Percentiles rank a stretch among this genome's conserved stretches.
Conservation (phyloP, 306 rosid genomes). For the Heteromeles arbutifolia region DNA sequence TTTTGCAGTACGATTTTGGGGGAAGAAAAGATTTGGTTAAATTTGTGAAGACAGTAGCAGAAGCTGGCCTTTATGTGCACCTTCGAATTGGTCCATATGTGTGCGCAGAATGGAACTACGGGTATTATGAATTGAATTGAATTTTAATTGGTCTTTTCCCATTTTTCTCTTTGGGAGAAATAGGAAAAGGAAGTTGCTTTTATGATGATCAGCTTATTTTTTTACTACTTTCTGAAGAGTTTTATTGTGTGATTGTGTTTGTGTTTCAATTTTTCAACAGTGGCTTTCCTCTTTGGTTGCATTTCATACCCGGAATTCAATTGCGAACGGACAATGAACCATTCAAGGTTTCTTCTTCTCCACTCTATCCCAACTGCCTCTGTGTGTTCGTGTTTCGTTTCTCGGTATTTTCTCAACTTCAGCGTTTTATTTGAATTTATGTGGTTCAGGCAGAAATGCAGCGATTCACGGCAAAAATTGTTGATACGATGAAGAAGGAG, state of each 20-base stretch:
- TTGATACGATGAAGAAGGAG: constrained; percentile 77
- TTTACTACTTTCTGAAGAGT: neutral
- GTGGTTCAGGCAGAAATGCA: constrained; percentile 80
- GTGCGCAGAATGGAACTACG: constrained; percentile 98
- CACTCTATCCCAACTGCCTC: neutral
- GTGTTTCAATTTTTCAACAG: constrained; percentile 34
- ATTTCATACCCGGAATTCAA: constrained; percentile 67
- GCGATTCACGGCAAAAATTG: constrained; percentile 75
- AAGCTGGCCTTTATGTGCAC: constrained; percentile 74
- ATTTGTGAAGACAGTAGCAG: constrained; percentile 75
- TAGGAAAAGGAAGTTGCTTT: neutral
- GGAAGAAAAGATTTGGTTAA: constrained; percentile 70
- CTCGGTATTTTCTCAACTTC: neutral
- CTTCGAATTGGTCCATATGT: constrained; percentile 94
- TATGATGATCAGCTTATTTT: neutral
- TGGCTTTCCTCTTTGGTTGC: constrained; percentile 92
- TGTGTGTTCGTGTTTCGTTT: neutral
- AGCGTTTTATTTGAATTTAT: neutral
- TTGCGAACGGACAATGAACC: constrained; percentile 79
- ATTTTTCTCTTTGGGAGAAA: neutral
- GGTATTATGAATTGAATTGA: constrained; percentile 30
- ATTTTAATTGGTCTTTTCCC: neutral
- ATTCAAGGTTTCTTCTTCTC: constrained; percentile 48
- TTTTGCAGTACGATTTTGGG: constrained; percentile 61
- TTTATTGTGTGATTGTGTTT: neutral